phyloP scores from a whole-genome alignment of 2,329 filamentous ascomycete genomes.

The Fusarium sp. region DNA sequence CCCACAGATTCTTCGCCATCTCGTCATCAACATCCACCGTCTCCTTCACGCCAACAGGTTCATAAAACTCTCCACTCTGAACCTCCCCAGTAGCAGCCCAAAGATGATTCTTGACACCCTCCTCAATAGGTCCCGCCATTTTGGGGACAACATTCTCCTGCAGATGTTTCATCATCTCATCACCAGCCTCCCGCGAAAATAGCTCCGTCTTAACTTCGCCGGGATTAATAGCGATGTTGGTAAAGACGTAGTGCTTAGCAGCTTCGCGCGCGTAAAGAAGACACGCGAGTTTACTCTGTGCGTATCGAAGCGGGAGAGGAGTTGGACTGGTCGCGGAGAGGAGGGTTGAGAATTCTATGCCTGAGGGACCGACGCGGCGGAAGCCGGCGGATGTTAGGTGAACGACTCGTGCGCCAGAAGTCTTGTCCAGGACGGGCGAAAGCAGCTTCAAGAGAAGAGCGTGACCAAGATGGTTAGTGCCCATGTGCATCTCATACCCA shows the following conservation, averaged over 20 bases:
- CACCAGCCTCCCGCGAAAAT: neutral
- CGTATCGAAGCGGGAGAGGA: neutral
- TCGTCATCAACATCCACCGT: neutral
- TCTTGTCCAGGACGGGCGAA: accelerated
- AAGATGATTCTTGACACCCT: slow-evolving; percentile 11
- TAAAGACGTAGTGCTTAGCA: neutral
- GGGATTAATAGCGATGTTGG: slow-evolving; percentile 11
- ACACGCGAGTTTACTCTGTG: neutral
- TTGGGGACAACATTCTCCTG: neutral
- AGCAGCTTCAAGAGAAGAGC: neutral
- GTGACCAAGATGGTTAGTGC: slow-evolving; percentile 10
- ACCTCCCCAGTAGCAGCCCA: neutral
- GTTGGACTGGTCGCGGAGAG: neutral
- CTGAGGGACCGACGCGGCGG: neutral
- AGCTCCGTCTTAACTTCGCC: slow-evolving; percentile 4
- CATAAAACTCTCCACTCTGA: slow-evolving; percentile 2
- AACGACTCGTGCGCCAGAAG: accelerated
- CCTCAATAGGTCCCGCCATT: accelerated
- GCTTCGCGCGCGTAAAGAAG: slow-evolving; percentile 1
- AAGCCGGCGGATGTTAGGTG: slow-evolving; percentile 7
- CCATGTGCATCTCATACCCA: slow-evolving; percentile 17
- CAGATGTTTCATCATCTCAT: slow-evolving; percentile 4
- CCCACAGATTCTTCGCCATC: slow-evolving; percentile 5
- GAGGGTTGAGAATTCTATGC: neutral
- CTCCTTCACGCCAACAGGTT: slow-evolving; percentile 12